Conservation (phyloP, 2,329 filamentous ascomycete species). For the Ceratocystis cacaofunesta region DNA sequence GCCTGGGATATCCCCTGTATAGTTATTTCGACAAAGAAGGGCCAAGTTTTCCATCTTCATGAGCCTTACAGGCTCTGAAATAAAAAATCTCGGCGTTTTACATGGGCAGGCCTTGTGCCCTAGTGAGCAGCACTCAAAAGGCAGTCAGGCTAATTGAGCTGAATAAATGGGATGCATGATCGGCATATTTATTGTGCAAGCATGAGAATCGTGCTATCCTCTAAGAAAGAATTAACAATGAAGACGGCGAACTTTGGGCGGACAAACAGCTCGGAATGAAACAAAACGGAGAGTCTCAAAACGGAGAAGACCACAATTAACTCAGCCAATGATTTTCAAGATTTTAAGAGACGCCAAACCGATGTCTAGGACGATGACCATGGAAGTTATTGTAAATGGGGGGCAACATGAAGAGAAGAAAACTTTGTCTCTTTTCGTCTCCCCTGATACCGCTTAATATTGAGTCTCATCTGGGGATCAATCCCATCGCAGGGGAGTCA, state of each 20-base stretch:
- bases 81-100: neutral
- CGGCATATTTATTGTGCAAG: slow-evolving; percentile 4
- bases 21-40: neutral
- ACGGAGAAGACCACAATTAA: neutral
- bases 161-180: slow-evolving; percentile 2
- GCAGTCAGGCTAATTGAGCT: neutral
- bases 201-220: neutral
- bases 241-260: neutral
- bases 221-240: neutral
- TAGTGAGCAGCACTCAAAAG: neutral
- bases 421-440: neutral
- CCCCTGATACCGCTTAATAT: neutral
- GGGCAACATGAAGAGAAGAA: neutral
- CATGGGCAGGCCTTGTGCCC: neutral
- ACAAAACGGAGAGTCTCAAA: neutral
- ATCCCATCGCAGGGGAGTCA: neutral
- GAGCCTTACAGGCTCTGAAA: neutral
- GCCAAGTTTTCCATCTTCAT: neutral
- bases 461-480: neutral
- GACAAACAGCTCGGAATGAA: neutral
- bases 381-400: neutral
- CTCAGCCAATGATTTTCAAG: neutral
- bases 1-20: neutral
- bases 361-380: neutral
- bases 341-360: neutral